phyloP scores from a whole-genome alignment of 768 basidiomycete genomes.

The Leccinum disarticulatum region DNA sequence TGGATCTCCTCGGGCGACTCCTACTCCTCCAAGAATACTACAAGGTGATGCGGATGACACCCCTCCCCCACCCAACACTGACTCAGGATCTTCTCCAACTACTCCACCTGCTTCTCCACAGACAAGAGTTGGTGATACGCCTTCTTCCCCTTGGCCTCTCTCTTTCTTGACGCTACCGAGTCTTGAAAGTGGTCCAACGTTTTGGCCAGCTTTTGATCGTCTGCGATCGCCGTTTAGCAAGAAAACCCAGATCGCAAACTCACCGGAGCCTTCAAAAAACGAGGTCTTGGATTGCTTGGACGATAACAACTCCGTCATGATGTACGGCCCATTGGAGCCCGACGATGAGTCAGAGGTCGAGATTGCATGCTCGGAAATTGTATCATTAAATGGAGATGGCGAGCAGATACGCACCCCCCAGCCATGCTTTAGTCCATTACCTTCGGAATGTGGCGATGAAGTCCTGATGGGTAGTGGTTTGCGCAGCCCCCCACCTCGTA shows the following conservation, averaged over 20 bases:
- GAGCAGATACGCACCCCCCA: conserved; percentile 36
- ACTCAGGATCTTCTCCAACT: conserved; percentile 18
- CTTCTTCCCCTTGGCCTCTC: conserved; percentile 33
- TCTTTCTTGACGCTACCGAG: conserved; percentile 54
- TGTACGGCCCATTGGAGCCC: conserved; percentile 71
- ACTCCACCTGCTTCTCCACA: conserved; percentile 9
- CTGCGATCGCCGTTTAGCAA: conserved; percentile 33
- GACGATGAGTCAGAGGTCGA: conserved; percentile 61
- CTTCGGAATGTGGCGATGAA: conserved; percentile 31
- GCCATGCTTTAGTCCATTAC: conserved; percentile 23
- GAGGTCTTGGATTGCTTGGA: conserved; percentile 42
- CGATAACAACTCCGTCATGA: conserved; percentile 62
- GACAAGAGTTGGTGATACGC: conserved; percentile 7
- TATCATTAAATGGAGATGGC: conserved; percentile 45
- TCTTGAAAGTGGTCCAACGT: conserved; percentile 67
- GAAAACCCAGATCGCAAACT: conserved; percentile 19
- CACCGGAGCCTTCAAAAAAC: conserved; percentile 21
- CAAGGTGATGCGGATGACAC: conserved; percentile 9
- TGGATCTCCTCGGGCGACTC: conserved; percentile 18
- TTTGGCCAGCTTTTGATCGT: conserved; percentile 62
- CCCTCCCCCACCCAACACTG: conserved; percentile 14
- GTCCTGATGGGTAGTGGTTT: conserved; percentile 21
- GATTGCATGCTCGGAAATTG: conserved; percentile 63
- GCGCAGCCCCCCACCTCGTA: conserved; percentile 16
- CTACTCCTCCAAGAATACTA: conserved; percentile 11